Conservation (phyloP, 2,329 filamentous ascomycete genomes). For the Pezicula neosporulosa region DNA sequence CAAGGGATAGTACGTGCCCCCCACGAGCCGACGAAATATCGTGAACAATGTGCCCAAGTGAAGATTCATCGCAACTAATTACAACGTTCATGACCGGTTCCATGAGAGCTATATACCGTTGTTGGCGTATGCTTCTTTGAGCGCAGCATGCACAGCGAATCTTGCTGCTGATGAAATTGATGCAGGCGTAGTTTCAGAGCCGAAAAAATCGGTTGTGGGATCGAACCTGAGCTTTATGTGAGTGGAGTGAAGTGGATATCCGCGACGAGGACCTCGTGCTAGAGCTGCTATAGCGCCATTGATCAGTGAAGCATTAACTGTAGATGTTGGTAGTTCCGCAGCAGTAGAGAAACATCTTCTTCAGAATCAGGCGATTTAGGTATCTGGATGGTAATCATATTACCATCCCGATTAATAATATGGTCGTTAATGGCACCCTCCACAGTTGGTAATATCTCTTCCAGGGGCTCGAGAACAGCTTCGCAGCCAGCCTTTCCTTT, state of each 20-base stretch:
- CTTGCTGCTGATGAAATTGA: constrained; percentile 65
- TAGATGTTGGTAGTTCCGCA: constrained; percentile 45
- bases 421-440: constrained; percentile 41
- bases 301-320: constrained; percentile 54
- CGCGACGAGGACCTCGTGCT: constrained; percentile 77
- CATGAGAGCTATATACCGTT: constrained; percentile 65
- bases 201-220: constrained; percentile 59
- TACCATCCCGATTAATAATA: constrained; percentile 62
- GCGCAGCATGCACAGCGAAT: constrained; percentile 64
- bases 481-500: constrained; percentile 74
- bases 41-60: constrained; percentile 78
- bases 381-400: constrained; percentile 58
- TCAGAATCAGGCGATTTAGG: constrained; percentile 35
- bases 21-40: constrained; percentile 73
- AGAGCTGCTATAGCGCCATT: constrained; percentile 83
- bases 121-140: constrained; percentile 57
- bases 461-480: constrained; percentile 61
- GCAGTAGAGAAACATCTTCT: constrained; percentile 43
- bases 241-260: constrained; percentile 76
- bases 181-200: constrained; percentile 62
- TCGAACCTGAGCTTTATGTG: constrained; percentile 69
- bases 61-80: constrained; percentile 80
- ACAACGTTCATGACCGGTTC: constrained; percentile 92
- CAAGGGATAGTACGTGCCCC: constrained; percentile 70
- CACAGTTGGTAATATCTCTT: constrained; percentile 34